Evolutionary conservation across 176 grass and related monocot species (phyloP).

Genomic region (Rhipidocladum racemiflorum): DNA sequence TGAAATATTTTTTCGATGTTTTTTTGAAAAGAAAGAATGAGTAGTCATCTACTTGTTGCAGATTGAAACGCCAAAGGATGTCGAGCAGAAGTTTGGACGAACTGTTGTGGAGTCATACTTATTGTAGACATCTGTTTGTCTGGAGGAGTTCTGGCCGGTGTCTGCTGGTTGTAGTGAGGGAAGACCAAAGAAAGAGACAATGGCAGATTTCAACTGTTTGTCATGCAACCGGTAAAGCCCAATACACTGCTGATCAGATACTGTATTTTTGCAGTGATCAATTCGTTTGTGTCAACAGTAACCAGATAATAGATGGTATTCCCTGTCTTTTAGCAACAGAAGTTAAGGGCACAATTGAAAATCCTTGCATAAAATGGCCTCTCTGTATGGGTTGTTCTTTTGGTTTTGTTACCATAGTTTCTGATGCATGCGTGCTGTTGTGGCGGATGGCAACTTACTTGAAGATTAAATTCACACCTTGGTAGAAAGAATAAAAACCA

Average conservation of each 20-base stretch:
- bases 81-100: slow-evolving; percentile 93
- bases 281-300: not conserved
- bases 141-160: not conserved
- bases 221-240: not conserved
- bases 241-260: not conserved
- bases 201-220: not conserved
- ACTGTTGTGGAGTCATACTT: slow-evolving; percentile 91
- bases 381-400: not conserved
- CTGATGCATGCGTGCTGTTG: not conserved
- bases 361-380: not conserved
- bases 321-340: not conserved
- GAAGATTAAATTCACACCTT: not conserved
- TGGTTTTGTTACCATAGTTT: not conserved
- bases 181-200: not conserved
- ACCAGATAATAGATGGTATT: not conserved
- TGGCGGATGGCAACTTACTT: not conserved
- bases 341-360: not conserved
- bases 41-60: slow-evolving; percentile 19
- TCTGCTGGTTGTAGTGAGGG: not conserved
- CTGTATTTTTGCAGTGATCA: not conserved
- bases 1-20: not conserved
- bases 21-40: not conserved
- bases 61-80: slow-evolving; percentile 92
- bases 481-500: not conserved
- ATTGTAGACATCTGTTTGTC: slow-evolving; percentile 37